Base-by-base conservation (phyloP, 2,329 filamentous ascomycete species). In the Penicillium sp. region DNA sequence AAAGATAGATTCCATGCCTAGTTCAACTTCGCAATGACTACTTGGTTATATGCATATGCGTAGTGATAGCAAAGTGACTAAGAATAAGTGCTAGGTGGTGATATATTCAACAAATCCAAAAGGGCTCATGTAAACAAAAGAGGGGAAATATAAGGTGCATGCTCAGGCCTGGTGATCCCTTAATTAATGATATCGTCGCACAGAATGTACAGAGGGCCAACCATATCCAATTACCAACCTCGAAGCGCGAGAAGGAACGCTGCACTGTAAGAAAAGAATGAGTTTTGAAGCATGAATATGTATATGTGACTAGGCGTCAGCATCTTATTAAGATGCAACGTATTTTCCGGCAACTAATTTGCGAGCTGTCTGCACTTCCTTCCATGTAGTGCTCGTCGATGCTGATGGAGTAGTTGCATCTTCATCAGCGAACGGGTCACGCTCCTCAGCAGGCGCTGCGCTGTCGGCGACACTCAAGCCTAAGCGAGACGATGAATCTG, bases 341-440 rank as follows among this genome's bases (percentile, higher is more conserved):
- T 94, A 96, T 73, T 87, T 89, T 47, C 90, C 90, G 67, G 84
- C 86, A 23, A 89, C 80, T 62, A 94, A 70, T 74, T 87, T 92
- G 71, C 83, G 83, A 54, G 80, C 75, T 5, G 82, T 78, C 11
- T 84, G 83, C 38, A 95, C 81, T 42, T 85, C 82, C 26, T 81
- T 81, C 91, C 90, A 96, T 30, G 59, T 73, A 48, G 69, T 65
- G 20, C 61, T 61, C 12, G 57, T 65, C 62, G 65, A 64, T 12
- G 49, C 54, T 24, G 46, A 35, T 50, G 52, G 40, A 47, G 55
- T 42, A 14, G 55, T 30, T 9, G 62, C 64, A 16, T 62, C 66
- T 14, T 74, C 76, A 58, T 81, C 79, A 14, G 78, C 77, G 60
- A 81, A 80, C 3, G 78, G 78, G 57, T 81, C 62, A 60, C 14